Percentiles rank a stretch among this genome's conserved stretches.
Evolutionary conservation across 257 asterid species (phyloP).

Genomic region (Thymus quinquecostatus): DNA sequence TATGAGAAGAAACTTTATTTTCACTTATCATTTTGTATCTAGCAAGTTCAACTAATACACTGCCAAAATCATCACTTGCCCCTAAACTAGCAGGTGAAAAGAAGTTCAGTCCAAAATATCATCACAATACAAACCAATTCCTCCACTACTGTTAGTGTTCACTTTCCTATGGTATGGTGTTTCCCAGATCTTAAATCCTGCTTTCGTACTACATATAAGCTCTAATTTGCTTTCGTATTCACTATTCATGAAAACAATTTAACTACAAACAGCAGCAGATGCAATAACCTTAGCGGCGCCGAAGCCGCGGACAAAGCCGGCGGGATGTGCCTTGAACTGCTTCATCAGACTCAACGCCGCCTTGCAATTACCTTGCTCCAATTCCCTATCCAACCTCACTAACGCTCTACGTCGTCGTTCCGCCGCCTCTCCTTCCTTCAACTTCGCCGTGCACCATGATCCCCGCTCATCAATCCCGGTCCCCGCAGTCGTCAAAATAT

Average conservation of each 20-base stretch:
- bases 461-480: slow-evolving; percentile 22
- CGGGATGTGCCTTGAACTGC: slow-evolving; percentile 60
- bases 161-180: neutral
- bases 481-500: slow-evolving; percentile 26
- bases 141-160: too few relatives aligned
- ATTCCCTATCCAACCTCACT: slow-evolving; percentile 59
- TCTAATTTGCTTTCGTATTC: neutral
- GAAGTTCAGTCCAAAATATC: too few relatives aligned
- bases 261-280: neutral
- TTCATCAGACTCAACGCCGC: slow-evolving; percentile 60
- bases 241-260: neutral
- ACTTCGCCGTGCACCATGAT: slow-evolving; percentile 26
- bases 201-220: neutral
- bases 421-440: slow-evolving; percentile 36
- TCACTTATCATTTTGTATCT: slow-evolving; percentile 12
- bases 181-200: neutral
- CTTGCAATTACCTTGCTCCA: slow-evolving; percentile 62
- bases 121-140: too few relatives aligned
- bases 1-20: neutral
- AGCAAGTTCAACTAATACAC: neutral
- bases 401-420: slow-evolving; percentile 54
- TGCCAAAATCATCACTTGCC: slow-evolving; percentile 17
- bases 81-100: too few relatives aligned
- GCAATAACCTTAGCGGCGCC: slow-evolving; percentile 45
- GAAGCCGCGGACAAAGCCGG: slow-evolving; percentile 67